Evolutionary conservation across 2,329 filamentous ascomycete species (phyloP).

Genomic region (Phialemonium atrogriseum): DNA sequence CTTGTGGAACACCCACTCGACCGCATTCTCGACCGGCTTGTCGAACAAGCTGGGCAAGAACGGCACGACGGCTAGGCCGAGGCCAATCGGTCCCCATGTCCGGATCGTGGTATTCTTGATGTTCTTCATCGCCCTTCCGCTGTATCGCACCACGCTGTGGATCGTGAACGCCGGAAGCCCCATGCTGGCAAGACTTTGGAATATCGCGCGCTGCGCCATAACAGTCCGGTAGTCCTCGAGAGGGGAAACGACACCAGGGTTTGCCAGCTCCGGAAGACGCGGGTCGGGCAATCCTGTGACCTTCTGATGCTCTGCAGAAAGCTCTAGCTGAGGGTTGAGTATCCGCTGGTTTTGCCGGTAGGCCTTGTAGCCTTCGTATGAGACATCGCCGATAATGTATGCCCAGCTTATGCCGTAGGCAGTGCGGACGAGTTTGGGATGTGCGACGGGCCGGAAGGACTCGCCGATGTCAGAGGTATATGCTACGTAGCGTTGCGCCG

Average conservation of each 20-base stretch:
- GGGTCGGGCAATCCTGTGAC: constrained; percentile 32
- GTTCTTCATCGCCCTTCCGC: constrained; percentile 76
- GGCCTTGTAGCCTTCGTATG: constrained; percentile 90
- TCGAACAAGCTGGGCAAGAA: constrained; percentile 82
- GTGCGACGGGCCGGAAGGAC: constrained; percentile 86
- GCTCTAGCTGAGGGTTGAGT: constrained; percentile 57
- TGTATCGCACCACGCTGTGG: constrained; percentile 86
- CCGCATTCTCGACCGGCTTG: constrained; percentile 82
- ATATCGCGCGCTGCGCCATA: constrained; percentile 83
- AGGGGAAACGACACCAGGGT: constrained; percentile 46
- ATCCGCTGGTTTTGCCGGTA: constrained; percentile 78
- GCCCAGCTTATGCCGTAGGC: constrained; percentile 92
- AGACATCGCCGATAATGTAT: constrained; percentile 85
- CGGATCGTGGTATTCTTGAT: constrained; percentile 66
- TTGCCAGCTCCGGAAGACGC: constrained; percentile 7
- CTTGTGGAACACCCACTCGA: constrained; percentile 84
- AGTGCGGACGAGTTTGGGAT: constrained; percentile 69
- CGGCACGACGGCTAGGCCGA: constrained; percentile 70
- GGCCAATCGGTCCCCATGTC: constrained; percentile 85
- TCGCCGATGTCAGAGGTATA: constrained; percentile 97
- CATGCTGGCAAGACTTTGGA: constrained; percentile 89
- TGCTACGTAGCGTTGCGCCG: constrained; percentile 90
- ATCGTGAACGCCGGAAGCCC: constrained; percentile 90
- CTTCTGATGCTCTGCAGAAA: constrained; percentile 41
- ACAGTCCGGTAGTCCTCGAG: constrained; percentile 87